Evolutionary conservation across 75 land plant genomes (phyloP), one percentile per base, ranked within the genome.

Genomic region (Pinus albicaulis): DNA sequence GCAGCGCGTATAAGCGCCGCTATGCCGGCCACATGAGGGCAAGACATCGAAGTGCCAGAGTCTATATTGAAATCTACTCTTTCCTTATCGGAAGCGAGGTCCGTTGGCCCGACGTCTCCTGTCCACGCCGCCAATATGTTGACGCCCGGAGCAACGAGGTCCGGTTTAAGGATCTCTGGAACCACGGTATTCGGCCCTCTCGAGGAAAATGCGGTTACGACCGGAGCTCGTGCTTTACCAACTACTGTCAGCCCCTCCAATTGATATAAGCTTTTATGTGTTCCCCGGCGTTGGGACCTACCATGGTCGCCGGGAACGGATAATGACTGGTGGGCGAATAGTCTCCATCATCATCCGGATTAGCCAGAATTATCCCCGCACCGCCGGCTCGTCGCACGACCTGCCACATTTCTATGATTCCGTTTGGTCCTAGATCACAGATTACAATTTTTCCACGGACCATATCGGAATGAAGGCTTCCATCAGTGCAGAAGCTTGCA

Each of bases 181-280:
- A 65, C 71, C 5, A 76, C 58, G 0, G 72, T 11, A 58, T 76
- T 86, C 4, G 90, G 90, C 7, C 90, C 90, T 2, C 85, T 26
- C 20, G 88, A 80, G 10, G 97, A 94, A 76, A 91, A 94, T 28
- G 70, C 38, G 0, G 94, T 92, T 8, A 91, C 94, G 24, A 73
- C 78, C 6, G 91, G 92, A 15, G 89, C 86, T 16, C 78, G 17
- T 76, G 56, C 34, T 61, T 22, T 55, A 22, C 57, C 68, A 26
- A 77, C 34, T 36, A 63, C 55, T 0, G 28, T 65, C 38, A 53
- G 2, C 7, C 44, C 68, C 25, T 16, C 22, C 34, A 53, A 17
- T 22, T 41, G 57, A 80, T 56, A 71, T 84, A 84, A 48, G 76
- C 57, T 15, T 34, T 78, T 17, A 84, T 80, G 17, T 71, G 24